A percentile compares a stretch with the other conserved stretches of the same genome.
These are phyloP conservation scores for Sporothrix globosa DNA, from an alignment of 2,329 filamentous ascomycete genomes.

Conservation along the genomic window DNA sequence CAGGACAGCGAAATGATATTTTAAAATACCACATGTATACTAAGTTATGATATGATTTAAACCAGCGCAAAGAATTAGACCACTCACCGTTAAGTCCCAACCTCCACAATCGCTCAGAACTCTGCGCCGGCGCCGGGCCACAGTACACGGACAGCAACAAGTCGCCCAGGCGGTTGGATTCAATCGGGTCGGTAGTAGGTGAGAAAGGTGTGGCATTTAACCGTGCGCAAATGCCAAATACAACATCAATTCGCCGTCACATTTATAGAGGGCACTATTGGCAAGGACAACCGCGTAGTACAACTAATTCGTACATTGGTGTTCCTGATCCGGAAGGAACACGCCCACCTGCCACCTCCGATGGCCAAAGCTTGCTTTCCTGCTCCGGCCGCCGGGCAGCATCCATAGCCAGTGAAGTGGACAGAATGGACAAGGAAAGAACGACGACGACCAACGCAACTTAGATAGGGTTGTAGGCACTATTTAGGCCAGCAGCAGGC, in stretches of 20 bases:
- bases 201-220: background rate
- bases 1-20: background rate
- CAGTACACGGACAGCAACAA: too few relatives aligned
- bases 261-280: background rate
- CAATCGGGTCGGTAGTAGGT: background rate
- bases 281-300: background rate
- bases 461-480: background rate
- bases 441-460: background rate
- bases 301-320: background rate
- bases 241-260: background rate
- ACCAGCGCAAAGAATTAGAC: background rate
- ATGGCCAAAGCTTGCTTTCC: conserved; percentile 3
- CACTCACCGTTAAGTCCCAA: background rate
- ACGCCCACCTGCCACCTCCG: background rate
- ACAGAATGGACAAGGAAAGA: background rate
- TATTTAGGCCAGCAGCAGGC: background rate
- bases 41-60: background rate
- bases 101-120: background rate
- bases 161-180: background rate
- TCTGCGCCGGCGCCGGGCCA: background rate
- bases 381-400: conserved; percentile 17
- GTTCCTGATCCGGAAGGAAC: conserved; percentile 16
- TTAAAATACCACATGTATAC: background rate
- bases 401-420: background rate
- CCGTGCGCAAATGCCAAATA: background rate